Conservation (phyloP, 257 asterid species). For the Mitragyna speciosa region DNA sequence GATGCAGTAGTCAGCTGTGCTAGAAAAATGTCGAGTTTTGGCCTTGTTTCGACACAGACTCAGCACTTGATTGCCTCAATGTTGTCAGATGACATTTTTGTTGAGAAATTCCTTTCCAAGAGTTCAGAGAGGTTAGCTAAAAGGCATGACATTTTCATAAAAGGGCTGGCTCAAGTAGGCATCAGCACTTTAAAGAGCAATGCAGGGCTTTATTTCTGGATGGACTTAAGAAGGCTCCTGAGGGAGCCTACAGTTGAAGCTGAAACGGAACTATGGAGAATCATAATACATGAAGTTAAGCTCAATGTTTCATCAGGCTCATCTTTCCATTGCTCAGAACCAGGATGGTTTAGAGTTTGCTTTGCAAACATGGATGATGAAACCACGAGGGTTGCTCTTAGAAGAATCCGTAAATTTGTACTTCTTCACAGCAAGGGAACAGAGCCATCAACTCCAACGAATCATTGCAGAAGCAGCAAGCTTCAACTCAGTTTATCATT, state of each 20-base stretch:
- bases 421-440: conserved; percentile 24
- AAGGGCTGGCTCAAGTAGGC: conserved; percentile 55
- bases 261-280: conserved; percentile 61
- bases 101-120: conserved; percentile 42
- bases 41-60: conserved; percentile 78
- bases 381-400: conserved; percentile 44
- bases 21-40: conserved; percentile 83
- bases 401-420: conserved; percentile 57
- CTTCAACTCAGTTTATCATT: conserved; percentile 76
- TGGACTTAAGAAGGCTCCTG: conserved; percentile 59
- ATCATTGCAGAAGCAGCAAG: conserved; percentile 47
- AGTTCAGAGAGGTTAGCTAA: conserved; percentile 48
- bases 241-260: conserved; percentile 51
- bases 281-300: conserved; percentile 59
- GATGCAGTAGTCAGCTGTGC: conserved; percentile 54
- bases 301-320: conserved; percentile 80
- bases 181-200: conserved; percentile 51
- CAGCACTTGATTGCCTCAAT: conserved; percentile 63
- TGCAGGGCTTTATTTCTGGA: conserved; percentile 71
- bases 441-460: conserved; percentile 32
- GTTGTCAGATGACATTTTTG: conserved; percentile 60
- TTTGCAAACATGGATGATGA: conserved; percentile 84
- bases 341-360: conserved; percentile 90
- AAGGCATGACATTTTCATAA: conserved; percentile 42
- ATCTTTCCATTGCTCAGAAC: conserved; percentile 73